Conservation (phyloP, 2,329 filamentous ascomycete species). For the Sphaerostilbella broomeana region DNA sequence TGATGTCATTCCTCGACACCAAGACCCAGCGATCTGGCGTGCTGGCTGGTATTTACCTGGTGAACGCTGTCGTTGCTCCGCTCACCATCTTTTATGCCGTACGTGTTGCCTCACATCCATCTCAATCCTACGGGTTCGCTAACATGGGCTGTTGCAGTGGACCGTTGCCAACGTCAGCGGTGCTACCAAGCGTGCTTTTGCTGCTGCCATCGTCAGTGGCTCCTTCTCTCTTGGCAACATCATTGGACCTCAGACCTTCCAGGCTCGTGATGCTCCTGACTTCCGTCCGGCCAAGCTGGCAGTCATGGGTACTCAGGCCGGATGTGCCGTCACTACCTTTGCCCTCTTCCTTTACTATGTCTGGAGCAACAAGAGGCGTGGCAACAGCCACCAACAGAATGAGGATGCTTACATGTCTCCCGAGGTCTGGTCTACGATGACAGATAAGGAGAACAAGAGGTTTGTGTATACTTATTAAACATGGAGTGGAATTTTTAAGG, state of each 20-base stretch:
- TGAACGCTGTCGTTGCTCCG: slow-evolving; percentile 43
- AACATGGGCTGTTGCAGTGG: slow-evolving; percentile 35
- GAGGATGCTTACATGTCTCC: slow-evolving; percentile 36
- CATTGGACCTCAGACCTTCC: slow-evolving; percentile 52
- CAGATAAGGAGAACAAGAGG: slow-evolving; percentile 50
- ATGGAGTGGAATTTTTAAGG: background rate
- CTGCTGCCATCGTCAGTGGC: slow-evolving; percentile 41
- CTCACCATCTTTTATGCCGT: slow-evolving; percentile 41
- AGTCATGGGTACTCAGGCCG: slow-evolving; percentile 45
- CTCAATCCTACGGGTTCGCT: no score
- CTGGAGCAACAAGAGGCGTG: slow-evolving; percentile 39
- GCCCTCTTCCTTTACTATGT: slow-evolving; percentile 44
- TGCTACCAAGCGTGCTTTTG: slow-evolving; percentile 46
- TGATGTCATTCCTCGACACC: slow-evolving; percentile 46
- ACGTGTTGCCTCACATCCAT: no score
- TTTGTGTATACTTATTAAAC: slow-evolving; percentile 45
- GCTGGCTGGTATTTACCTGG: slow-evolving; percentile 44
- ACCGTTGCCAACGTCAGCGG: slow-evolving; percentile 46
- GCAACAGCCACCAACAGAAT: slow-evolving; percentile 23
- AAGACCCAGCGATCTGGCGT: slow-evolving; percentile 38
- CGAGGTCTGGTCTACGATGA: slow-evolving; percentile 43
- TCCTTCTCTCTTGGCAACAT: slow-evolving; percentile 49
- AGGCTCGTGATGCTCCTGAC: slow-evolving; percentile 42
- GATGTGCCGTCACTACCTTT: slow-evolving; percentile 35
- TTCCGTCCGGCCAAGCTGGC: slow-evolving; percentile 49